Base-by-base conservation (phyloP, 2,329 filamentous ascomycete species). In the Aspergillus sergii region DNA sequence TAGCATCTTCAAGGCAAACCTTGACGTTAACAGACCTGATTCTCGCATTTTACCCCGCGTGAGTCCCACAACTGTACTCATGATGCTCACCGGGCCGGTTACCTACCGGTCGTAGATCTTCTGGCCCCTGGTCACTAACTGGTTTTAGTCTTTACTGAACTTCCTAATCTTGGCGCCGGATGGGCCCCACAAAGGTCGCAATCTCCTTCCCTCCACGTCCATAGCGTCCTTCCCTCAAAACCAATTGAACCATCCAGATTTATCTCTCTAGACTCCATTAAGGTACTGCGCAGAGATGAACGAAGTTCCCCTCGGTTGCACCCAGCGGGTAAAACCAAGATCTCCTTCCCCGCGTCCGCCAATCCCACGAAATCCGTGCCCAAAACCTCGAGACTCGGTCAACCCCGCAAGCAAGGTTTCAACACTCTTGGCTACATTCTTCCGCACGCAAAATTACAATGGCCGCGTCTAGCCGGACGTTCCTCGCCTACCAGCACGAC, bases 401-500 rank as follows among this genome's bases (percentile, higher is more conserved):
- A 41, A 41, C 39, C 36, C 39, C 39, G 39, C 39, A 10, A 41
- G 7, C 39, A 3, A 41, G 19, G 39, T 10, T 19, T 19, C 9
- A 6, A 41, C 39, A 41, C 39, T 41, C 39, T 41, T 41, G 39
- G 39, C 39, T 41, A 41, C 39, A 41, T 41, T 41, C 39, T 41
- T 41, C 39, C 39, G 39, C 39, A 41, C 8, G 39, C 39, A 41
- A n/a, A 41, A n/a, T 41, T n/a, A n/a, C 39, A 19, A 41, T 41
- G 39, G 39, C 39, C 39, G 39, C 16, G 19, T 41, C 39, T 41
- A 41, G 39, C 39, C 68, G 67, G 23, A 72, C 69, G 2, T 53
- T 66, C 58, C 64, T 71, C 23, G 59, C 68, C 23, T 72, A 79
- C 65, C 80, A 81, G 64, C 76, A 78, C 64, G 71, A 81, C 50